Evolutionary conservation across 73 alveolate genomes (phyloP), one percentile per base, ranked within the genome.

Genomic region (Paraurostyla sp.): DNA sequence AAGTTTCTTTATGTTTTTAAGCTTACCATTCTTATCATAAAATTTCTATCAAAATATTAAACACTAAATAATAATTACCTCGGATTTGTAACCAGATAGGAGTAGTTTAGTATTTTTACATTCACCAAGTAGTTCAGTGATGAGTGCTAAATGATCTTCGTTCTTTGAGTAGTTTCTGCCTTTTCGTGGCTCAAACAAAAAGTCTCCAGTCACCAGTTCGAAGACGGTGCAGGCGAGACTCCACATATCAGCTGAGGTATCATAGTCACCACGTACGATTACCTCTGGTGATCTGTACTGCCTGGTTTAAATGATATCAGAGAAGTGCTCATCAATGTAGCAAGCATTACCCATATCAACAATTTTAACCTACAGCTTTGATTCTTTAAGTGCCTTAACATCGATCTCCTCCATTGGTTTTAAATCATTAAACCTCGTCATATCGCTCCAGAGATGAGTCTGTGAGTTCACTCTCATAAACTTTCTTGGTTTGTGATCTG

Each of bases 281-380:
- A 96, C 96, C 96, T 97, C 99, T 29, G 98, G 98, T 42, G 97
- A 94, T 50, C 98, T 59, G 91, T 97, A 95, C 92, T 97, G 93
- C 51, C 99, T 71, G 46, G 99, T 97, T 87, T 98, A 93, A 49
- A 98, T 97, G 29, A 96, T 97, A 62, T 92, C 90, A 18, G 98
- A 85, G 92, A 94, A 97, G 80, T 95, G 98, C 59, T 97, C 98
- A 90, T 94, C 93, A 68, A 93, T 96, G 96, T 96, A 97, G 78
- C 99, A 96, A 13, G 99, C 99, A 76, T 97, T 97, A 0, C 99
- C 99, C 93, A 98, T 87, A 91, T 98, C 99, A 27, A 95, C 98
- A 6, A 98, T 96, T 82, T 94, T 97, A 36, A 98, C 80, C 42
- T 93, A 54, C 9, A 97, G 87, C 71, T 92, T 68, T 57, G 76